These are phyloP conservation scores for Zygosaccharomyces siamensis DNA, from an alignment of 805 yeast species.

Conservation along the genomic window DNA sequence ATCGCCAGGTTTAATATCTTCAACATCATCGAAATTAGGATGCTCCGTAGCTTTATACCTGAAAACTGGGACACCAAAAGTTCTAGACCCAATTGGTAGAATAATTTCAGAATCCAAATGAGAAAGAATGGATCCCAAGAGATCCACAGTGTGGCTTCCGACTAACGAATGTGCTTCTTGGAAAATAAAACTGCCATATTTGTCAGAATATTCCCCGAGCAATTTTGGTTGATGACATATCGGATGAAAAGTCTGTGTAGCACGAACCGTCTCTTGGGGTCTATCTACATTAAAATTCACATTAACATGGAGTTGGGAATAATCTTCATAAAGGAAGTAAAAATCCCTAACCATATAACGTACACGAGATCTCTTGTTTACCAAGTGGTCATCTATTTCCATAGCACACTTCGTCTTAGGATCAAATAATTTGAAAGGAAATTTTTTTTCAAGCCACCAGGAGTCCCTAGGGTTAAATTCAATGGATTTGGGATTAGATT, in stretches of 20 bases:
- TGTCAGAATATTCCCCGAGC: constrained; percentile 45
- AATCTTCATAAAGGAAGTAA: constrained; percentile 67
- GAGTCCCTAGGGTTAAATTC: constrained; percentile 32
- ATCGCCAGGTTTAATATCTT: constrained; percentile 79
- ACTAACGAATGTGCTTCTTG: constrained; percentile 40
- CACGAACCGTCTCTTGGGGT: constrained; percentile 46
- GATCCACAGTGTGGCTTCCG: constrained; percentile 22
- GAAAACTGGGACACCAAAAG: constrained; percentile 54
- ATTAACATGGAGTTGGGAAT: constrained; percentile 59
- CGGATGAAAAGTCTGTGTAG: constrained; percentile 35
- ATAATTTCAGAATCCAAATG: constrained; percentile 40
- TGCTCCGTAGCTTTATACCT: constrained; percentile 52
- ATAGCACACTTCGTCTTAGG: constrained; percentile 36
- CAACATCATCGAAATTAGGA: constrained; percentile 46
- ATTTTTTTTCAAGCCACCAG: constrained; percentile 66
- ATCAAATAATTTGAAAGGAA: constrained; percentile 44
- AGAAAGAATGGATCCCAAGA: constrained; percentile 38
- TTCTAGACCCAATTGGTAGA: constrained; percentile 57
- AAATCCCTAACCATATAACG: constrained; percentile 50
- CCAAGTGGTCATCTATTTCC: constrained; percentile 59
- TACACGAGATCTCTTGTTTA: constrained; percentile 55
- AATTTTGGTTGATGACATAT: constrained; percentile 44
- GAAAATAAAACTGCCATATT: constrained; percentile 49
- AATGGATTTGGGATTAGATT: constrained; percentile 7
- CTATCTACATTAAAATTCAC: constrained; percentile 50